phyloP scores from a whole-genome alignment of 2,329 filamentous ascomycete genomes.

The Bipolaris victoriae region DNA sequence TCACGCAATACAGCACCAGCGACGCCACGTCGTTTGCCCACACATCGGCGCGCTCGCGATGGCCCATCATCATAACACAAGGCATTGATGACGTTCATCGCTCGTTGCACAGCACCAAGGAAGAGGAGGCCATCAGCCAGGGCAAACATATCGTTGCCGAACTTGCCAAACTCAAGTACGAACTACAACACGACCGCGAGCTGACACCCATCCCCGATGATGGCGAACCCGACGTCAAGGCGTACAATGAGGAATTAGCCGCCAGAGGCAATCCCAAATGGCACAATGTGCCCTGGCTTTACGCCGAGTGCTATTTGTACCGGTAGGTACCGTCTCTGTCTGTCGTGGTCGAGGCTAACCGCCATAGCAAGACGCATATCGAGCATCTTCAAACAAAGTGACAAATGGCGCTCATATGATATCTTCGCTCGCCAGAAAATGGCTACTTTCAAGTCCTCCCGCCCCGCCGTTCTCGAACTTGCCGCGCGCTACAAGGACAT shows the following conservation, averaged over 20 bases:
- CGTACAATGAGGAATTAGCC: constrained; percentile 86
- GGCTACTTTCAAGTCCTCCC: constrained; percentile 88
- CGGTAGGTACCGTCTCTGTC: constrained; percentile 56
- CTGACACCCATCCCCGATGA: constrained; percentile 80
- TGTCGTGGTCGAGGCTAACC: constrained; percentile 7
- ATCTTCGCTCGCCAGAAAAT: constrained; percentile 90
- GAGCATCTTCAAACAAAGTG: constrained; percentile 76
- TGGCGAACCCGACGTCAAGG: constrained; percentile 73
- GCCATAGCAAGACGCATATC: constrained; percentile 71
- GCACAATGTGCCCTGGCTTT: constrained; percentile 89
- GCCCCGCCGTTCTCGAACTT: constrained; percentile 82
- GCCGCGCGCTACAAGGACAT: constrained; percentile 79
- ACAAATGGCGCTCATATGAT: constrained; percentile 88
- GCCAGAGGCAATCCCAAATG: constrained; percentile 76
- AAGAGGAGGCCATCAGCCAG: constrained; percentile 72
- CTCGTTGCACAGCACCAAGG: constrained; percentile 64
- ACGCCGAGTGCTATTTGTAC: constrained; percentile 92
- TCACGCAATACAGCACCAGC: constrained; percentile 77
- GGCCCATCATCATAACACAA: constrained; percentile 92
- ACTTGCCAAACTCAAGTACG: constrained; percentile 86
- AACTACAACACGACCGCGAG: constrained; percentile 85
- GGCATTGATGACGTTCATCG: constrained; percentile 95
- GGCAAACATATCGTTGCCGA: constrained; percentile 85
- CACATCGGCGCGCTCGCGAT: constrained; percentile 82
- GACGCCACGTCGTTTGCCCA: constrained; percentile 88